These are phyloP conservation scores for Papiliotrema laurentii DNA, from an alignment of 1,284 basidiomycete species.

Conservation along the genomic window DNA sequence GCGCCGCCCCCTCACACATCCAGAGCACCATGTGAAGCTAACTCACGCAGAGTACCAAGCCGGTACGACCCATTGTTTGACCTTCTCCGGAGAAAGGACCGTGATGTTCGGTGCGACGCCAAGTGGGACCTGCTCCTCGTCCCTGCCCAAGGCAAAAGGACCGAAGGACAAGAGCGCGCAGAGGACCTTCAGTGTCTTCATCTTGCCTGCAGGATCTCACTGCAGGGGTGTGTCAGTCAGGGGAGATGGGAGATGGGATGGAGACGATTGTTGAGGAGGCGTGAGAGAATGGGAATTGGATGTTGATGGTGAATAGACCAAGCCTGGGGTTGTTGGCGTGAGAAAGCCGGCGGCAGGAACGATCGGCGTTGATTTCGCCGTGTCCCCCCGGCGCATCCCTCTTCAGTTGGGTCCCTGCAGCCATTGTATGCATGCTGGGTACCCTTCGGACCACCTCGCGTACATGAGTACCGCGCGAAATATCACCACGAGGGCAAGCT, in stretches of 20 bases:
- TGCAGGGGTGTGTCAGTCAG: background rate
- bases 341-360: no score
- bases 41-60: constrained; percentile 5
- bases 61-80: constrained; percentile 1
- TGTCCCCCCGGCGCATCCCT: no score
- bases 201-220: background rate
- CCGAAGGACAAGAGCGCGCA: background rate
- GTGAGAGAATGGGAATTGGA: background rate
- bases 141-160: background rate
- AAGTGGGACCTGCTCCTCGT: background rate
- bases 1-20: no score
- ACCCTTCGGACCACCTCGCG: no score
- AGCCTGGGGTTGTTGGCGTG: no score
- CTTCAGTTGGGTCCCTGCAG: no score
- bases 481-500: no score
- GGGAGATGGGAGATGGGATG: background rate
- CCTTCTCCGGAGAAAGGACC: background rate
- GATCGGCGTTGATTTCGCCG: no score
- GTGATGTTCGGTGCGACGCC: background rate
- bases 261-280: background rate
- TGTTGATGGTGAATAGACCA: no score
- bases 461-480: no score
- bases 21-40: no score
- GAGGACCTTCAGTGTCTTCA: background rate
- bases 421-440: no score